Percentiles rank a stretch among this genome's conserved stretches.
These are phyloP conservation scores for Saprolegnia parasitica DNA, from an alignment of 352 stramenopile species.

Conservation along the genomic window DNA sequence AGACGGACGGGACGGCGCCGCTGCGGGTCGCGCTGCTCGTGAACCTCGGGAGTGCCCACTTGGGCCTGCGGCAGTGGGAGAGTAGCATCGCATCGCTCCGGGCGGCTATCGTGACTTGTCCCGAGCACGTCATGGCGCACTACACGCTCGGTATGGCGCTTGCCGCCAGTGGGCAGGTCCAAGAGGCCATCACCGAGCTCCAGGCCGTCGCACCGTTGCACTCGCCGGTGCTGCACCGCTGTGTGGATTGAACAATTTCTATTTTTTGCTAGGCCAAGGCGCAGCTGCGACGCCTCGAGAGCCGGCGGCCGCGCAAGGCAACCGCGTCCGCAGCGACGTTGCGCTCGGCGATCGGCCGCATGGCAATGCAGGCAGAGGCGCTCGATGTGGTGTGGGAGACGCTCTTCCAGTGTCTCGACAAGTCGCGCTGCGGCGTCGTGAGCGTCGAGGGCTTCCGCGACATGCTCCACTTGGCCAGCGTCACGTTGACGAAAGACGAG, in stretches of 20 bases:
- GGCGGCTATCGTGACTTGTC: constrained; percentile 41
- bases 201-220: constrained; percentile 14
- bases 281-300: not conserved
- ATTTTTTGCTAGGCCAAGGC: not conserved
- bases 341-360: not conserved
- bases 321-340: not conserved
- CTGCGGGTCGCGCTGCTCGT: constrained; percentile 50
- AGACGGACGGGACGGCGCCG: constrained; percentile 2
- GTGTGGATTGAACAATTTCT: too few relatives aligned
- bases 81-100: constrained; percentile 44
- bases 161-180: not conserved
- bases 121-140: constrained; percentile 45
- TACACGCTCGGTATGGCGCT: constrained; percentile 54
- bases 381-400: constrained; percentile 3
- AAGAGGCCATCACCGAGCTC: constrained; percentile 17
- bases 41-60: constrained; percentile 61
- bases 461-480: constrained; percentile 10
- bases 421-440: constrained; percentile 6
- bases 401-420: constrained; percentile 13
- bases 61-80: constrained; percentile 39
- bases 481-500: not conserved
- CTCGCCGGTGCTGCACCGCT: constrained; percentile 1
- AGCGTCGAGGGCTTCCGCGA: constrained; percentile 4
- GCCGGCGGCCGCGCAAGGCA: too few relatives aligned
- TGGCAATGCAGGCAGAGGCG: not conserved